Evolutionary conservation across 805 yeast genomes (phyloP).

Genomic region (Saccharomyces kudriavzevii): DNA sequence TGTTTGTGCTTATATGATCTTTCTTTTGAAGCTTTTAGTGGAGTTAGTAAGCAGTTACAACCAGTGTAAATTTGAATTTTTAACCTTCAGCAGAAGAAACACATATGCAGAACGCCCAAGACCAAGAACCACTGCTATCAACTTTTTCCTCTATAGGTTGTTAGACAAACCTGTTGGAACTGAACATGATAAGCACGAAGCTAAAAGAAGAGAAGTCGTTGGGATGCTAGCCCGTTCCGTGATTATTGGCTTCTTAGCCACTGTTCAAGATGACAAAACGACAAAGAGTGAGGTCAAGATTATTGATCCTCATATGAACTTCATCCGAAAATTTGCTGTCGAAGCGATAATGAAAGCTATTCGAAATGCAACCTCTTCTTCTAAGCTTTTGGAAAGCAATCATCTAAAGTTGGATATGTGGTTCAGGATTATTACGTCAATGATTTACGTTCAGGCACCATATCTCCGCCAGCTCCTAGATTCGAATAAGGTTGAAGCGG

Average conservation of each 20-base stretch:
- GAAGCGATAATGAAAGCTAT: slow-evolving; percentile 60
- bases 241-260: slow-evolving; percentile 54
- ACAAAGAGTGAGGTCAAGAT: slow-evolving; percentile 38
- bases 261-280: slow-evolving; percentile 40
- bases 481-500: slow-evolving; percentile 43
- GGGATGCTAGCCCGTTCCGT: slow-evolving; percentile 56
- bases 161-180: slow-evolving; percentile 44
- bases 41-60: slow-evolving; percentile 75
- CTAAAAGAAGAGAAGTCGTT: slow-evolving; percentile 47
- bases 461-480: slow-evolving; percentile 38
- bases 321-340: slow-evolving; percentile 63
- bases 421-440: slow-evolving; percentile 24
- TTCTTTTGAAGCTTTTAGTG: slow-evolving; percentile 55
- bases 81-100: slow-evolving; percentile 63
- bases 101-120: slow-evolving; percentile 37
- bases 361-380: slow-evolving; percentile 37
- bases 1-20: slow-evolving; percentile 58
- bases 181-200: slow-evolving; percentile 28
- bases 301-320: slow-evolving; percentile 61
- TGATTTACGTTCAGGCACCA: slow-evolving; percentile 26
- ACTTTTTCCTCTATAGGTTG: slow-evolving; percentile 68
- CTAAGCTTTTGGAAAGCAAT: slow-evolving; percentile 20
- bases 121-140: slow-evolving; percentile 71
- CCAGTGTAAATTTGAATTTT: slow-evolving; percentile 71
- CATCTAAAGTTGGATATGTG: slow-evolving; percentile 26